phyloP scores from a whole-genome alignment of 805 yeast genomes.

The Kodamaea fukazawae region DNA sequence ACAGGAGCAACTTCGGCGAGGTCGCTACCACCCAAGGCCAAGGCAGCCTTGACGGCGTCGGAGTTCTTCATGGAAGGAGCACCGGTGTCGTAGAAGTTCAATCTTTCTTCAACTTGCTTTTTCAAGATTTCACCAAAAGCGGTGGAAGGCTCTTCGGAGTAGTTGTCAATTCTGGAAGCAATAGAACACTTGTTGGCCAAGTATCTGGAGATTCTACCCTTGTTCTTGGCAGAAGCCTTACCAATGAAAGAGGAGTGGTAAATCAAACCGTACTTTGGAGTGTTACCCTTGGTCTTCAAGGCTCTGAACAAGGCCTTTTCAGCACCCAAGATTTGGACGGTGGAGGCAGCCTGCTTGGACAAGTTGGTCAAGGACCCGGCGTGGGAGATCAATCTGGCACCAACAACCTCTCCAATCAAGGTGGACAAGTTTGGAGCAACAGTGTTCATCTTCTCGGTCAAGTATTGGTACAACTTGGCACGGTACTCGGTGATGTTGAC shows the following conservation, averaged over 20 bases:
- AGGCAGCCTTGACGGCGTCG: conserved; percentile 90
- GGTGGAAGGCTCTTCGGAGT: conserved; percentile 89
- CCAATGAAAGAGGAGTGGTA: conserved; percentile 95
- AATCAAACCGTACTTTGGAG: conserved; percentile 93
- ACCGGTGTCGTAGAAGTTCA: conserved; percentile 94
- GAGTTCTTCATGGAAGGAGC: conserved; percentile 94
- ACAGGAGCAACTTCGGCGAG: conserved; percentile 38
- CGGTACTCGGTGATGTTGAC: conserved; percentile 91
- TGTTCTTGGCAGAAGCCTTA: conserved; percentile 91
- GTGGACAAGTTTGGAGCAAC: conserved; percentile 97
- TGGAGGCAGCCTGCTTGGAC: conserved; percentile 98
- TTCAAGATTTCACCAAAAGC: conserved; percentile 88
- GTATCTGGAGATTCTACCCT: conserved; percentile 98
- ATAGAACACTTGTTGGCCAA: conserved; percentile 98
- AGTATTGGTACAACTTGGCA: conserved; percentile 74
- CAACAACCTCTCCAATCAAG: conserved; percentile 97
- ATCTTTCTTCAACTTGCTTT: conserved; percentile 97
- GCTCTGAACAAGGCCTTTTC: conserved; percentile 97
- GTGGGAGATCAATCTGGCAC: conserved; percentile 96
- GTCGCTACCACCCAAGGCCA: conserved; percentile 61
- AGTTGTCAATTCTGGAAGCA: conserved; percentile 97
- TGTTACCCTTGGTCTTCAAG: conserved; percentile 91
- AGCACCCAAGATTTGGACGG: conserved; percentile 97
- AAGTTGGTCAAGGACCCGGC: conserved; percentile 96
- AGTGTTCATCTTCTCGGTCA: conserved; percentile 93